These are phyloP conservation scores for Penicillium taxi DNA, from an alignment of 495 filamentous ascomycete species.

Conservation along the genomic window DNA sequence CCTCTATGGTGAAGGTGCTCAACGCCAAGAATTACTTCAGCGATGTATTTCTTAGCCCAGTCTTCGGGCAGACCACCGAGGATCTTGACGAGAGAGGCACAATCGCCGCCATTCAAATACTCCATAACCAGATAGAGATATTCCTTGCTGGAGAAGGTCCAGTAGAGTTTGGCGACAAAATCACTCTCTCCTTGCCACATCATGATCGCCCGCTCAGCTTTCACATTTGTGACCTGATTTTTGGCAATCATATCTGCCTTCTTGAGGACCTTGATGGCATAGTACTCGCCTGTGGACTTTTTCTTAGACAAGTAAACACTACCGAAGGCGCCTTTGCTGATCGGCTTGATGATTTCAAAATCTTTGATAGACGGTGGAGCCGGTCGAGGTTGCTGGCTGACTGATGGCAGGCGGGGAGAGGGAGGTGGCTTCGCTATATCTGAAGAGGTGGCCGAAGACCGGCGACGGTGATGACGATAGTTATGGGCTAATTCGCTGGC, in stretches of 20 bases:
- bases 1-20: conserved; percentile 90
- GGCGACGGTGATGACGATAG: conserved; percentile 73
- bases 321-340: conserved; percentile 97
- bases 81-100: conserved; percentile 90
- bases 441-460: conserved; percentile 84
- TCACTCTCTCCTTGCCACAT: conserved; percentile 99
- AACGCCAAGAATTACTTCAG: conserved; percentile 88
- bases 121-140: conserved; percentile 99
- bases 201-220: conserved; percentile 99
- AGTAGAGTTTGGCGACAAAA: conserved; percentile 97
- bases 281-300: conserved; percentile 96
- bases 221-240: conserved; percentile 98
- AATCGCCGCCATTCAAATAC: conserved; percentile 95
- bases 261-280: conserved; percentile 95
- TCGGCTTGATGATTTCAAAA: conserved; percentile 98
- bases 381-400: conserved; percentile 69
- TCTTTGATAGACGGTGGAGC: conserved; percentile 94
- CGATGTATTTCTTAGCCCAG: conserved; percentile 95
- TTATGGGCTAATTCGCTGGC: conserved; percentile 64
- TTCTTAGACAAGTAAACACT: conserved; percentile 98
- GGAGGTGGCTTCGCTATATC: conserved; percentile 59
- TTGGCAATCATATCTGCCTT: conserved; percentile 99
- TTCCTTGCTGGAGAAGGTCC: conserved; percentile 99
- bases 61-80: conserved; percentile 87
- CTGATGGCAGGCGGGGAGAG: conserved; percentile 70